These are phyloP conservation scores for Suillus tomentosus DNA, from an alignment of 768 basidiomycete species.

Conservation along the genomic window DNA sequence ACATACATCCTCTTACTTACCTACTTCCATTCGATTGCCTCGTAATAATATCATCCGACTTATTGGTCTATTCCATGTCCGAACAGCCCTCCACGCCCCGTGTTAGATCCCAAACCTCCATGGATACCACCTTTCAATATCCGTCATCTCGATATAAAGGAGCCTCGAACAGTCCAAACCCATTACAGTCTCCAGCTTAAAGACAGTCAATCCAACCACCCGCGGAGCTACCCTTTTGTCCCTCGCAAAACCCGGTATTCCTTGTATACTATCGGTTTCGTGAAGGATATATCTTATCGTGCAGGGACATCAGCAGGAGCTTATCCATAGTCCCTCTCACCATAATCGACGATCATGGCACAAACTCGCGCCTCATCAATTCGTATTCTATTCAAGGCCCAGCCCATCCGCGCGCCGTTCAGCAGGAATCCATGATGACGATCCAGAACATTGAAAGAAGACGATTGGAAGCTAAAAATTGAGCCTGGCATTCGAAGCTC, in stretches of 20 bases:
- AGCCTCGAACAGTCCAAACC: not conserved
- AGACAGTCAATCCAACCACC: not conserved
- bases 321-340: not conserved
- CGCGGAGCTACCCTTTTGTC: not conserved
- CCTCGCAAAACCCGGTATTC: no score
- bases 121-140: not conserved
- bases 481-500: not conserved
- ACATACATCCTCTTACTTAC: no score
- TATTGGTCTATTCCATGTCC: no score
- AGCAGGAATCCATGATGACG: conserved; percentile 73
- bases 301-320: not conserved
- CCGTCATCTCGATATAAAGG: not conserved
- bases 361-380: conserved; percentile 36
- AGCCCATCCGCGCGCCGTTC: conserved; percentile 72
- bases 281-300: not conserved
- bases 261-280: no score
- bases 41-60: no score
- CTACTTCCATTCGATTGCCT: no score
- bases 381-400: conserved; percentile 47
- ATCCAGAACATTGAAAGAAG: not conserved
- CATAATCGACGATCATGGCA: conserved; percentile 18
- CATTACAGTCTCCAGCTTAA: not conserved
- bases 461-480: not conserved
- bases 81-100: not conserved
- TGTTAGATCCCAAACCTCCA: not conserved